Percentiles rank a stretch among this genome's conserved stretches.
Evolutionary conservation across 2,329 filamentous ascomycete species (phyloP).

Genomic region (Aspergillus pseudonomiae): DNA sequence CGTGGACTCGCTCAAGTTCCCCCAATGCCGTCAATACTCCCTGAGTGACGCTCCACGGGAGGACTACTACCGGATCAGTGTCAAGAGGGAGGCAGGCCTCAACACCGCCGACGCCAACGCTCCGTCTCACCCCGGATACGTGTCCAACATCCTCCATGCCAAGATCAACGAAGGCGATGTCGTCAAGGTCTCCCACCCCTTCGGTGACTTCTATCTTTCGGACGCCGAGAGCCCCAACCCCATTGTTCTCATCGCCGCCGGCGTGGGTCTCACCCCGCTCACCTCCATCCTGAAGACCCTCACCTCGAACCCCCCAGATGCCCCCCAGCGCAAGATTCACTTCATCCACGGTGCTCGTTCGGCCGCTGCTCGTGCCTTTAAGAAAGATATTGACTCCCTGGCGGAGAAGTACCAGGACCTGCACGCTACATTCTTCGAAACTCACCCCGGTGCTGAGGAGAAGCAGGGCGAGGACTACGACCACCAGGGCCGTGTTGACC

Average conservation of each 20-base stretch:
- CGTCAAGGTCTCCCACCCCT: conserved; percentile 68
- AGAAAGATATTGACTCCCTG: conserved; percentile 54
- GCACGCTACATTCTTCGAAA: conserved; percentile 61
- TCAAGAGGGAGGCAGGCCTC: conserved; percentile 67
- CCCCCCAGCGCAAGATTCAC: conserved; percentile 54
- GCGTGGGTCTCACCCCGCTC: conserved; percentile 63
- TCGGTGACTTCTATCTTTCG: conserved; percentile 59
- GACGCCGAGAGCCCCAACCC: conserved; percentile 49
- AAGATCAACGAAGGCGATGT: conserved; percentile 62
- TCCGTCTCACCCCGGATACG: conserved; percentile 61
- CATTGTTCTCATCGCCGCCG: conserved; percentile 64
- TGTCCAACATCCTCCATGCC: conserved; percentile 72
- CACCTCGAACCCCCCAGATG: conserved; percentile 38
- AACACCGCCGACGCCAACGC: conserved; percentile 49
- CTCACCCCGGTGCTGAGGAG: conserved; percentile 50
- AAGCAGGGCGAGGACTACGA: conserved; percentile 62
- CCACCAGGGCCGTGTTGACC: conserved; percentile 59
- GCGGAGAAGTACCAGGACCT: conserved; percentile 51
- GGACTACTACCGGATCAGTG: conserved; percentile 69
- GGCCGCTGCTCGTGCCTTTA: conserved; percentile 54
- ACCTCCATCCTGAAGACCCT: conserved; percentile 63
- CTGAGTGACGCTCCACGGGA: conserved; percentile 66
- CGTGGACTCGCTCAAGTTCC: conserved; percentile 61
- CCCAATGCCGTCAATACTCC: conserved; percentile 73
- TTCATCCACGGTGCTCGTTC: conserved; percentile 63